Evolutionary conservation across 2,329 filamentous ascomycete species (phyloP).

Genomic region (Pyricularia pennisetigena): DNA sequence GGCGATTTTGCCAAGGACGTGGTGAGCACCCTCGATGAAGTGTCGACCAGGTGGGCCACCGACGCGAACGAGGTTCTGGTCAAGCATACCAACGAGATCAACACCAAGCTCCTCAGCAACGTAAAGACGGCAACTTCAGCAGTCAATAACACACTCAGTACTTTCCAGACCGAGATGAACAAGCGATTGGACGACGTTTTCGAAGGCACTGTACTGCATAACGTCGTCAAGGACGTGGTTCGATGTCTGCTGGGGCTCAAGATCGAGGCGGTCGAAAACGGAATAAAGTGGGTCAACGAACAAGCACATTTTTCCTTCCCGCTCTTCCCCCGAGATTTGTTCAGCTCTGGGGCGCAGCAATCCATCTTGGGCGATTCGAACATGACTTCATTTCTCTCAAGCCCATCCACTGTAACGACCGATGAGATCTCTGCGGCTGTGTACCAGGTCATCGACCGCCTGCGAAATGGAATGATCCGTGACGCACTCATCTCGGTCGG

Average conservation of each 20-base stretch:
- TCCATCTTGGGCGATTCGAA: constrained; percentile 47
- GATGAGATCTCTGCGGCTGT: constrained; percentile 78
- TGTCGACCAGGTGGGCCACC: constrained; percentile 66
- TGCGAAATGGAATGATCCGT: constrained; percentile 58
- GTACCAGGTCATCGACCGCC: constrained; percentile 53
- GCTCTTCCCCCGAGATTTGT: constrained; percentile 66
- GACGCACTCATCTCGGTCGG: constrained; percentile 73
- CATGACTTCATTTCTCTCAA: constrained; percentile 63
- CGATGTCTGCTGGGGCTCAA: constrained; percentile 85
- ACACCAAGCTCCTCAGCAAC: constrained; percentile 77
- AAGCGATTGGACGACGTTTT: constrained; percentile 68
- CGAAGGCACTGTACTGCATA: constrained; percentile 69
- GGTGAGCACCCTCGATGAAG: constrained; percentile 57
- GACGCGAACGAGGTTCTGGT: constrained; percentile 64
- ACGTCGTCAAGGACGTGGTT: constrained; percentile 69
- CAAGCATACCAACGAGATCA: constrained; percentile 52
- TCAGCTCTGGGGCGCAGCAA: constrained; percentile 66
- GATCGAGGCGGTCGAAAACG: constrained; percentile 72
- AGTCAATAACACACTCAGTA: constrained; percentile 76
- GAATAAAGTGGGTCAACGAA: constrained; percentile 84
- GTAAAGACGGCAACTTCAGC: constrained; percentile 75
- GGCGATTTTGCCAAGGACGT: constrained; percentile 75
- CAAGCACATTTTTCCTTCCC: constrained; percentile 78
- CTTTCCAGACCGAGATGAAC: constrained; percentile 70
- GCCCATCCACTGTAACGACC: constrained; percentile 60